Base-by-base conservation (phyloP, 441 rosid genomes). In the Brassica balearica region DNA sequence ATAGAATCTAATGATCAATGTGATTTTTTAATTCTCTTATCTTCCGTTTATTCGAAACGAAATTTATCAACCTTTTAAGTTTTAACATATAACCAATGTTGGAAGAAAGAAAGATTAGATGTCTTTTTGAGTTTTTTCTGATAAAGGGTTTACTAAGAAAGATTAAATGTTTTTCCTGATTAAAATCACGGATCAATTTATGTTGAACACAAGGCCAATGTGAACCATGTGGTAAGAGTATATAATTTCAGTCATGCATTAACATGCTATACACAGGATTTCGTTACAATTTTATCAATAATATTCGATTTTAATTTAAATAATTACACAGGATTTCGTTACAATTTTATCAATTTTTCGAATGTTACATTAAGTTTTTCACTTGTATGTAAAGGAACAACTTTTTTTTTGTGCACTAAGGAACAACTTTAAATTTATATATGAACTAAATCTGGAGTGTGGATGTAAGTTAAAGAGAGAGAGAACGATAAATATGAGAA, bases 11-110 rank as follows among this genome's bases (percentile, higher is more conserved):
- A 60, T 59, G 27, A 65, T 64, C 65, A 29, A 34, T 25, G 36
- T 38, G 51, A 19, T 72, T 60, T 58, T 58, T 14, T 71, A 29
- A 19, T 58, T 71, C n/a, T 72, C 27, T 27, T 22, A 70, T 66
- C 25, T 34, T 72, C 23, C 29, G 8, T 69, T 64, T 6, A 8
- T 12, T 29, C 38, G 38, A 27, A 12, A 29, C 19, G 11, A 46
- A 46, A 58, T 19, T 58, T 58, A 3, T 20, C 12, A 58, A 12
- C 12, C 9, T 58, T 25, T 56, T 10, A 58, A 58, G 3, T 58
- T 25, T 56, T 10, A 58, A 58, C 27, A 19, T 19, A 58, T 19
- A 58, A 3, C 62, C 27, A 25, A 1, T 58, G 27, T 58, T 58
- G 27, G 62, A 8, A 5, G 62, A 20, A 58, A 20, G 27, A 25